phyloP scores from a whole-genome alignment of 768 basidiomycete species.

The Macrolepiota fuliginosa region DNA sequence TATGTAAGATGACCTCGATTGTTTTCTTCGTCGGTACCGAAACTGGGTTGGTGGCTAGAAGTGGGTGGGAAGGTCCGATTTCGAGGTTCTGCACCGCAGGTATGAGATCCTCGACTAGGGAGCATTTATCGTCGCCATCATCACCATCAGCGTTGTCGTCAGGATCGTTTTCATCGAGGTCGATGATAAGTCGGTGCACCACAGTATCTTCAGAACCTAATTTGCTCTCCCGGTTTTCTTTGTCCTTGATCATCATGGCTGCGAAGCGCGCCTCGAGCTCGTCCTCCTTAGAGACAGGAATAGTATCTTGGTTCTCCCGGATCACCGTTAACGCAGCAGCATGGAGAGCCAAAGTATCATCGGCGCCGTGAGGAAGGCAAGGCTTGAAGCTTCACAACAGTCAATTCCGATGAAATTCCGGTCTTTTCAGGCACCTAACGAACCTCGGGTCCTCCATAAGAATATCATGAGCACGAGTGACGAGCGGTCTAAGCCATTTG shows the following conservation, averaged over 20 bases:
- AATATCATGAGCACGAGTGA: constrained; percentile 18
- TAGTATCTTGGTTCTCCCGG: not conserved
- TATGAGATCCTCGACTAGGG: not conserved
- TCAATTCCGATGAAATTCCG: not conserved
- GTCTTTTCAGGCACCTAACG: not conserved
- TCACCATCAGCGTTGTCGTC: not conserved
- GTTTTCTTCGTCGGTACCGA: not conserved
- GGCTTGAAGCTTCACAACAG: constrained; percentile 5
- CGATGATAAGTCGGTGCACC: not conserved
- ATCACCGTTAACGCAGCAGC: constrained; percentile 2
- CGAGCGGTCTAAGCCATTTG: constrained; percentile 19
- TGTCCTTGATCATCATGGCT: not conserved
- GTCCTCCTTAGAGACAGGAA: not conserved
- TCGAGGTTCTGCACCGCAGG: not conserved
- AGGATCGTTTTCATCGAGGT: not conserved
- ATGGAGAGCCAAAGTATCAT: constrained; percentile 12
- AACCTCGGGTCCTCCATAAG: constrained; percentile 12
- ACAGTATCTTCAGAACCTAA: not conserved
- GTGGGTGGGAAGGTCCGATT: not conserved
- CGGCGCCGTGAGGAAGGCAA: constrained; percentile 7
- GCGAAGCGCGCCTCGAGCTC: constrained; percentile 5
- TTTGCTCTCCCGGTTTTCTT: not conserved
- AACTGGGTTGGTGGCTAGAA: not conserved
- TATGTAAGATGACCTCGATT: not conserved
- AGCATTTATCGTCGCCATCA: not conserved